These are phyloP conservation scores for Priceomyces melissophilus DNA, from an alignment of 805 yeast species.

Conservation along the genomic window DNA sequence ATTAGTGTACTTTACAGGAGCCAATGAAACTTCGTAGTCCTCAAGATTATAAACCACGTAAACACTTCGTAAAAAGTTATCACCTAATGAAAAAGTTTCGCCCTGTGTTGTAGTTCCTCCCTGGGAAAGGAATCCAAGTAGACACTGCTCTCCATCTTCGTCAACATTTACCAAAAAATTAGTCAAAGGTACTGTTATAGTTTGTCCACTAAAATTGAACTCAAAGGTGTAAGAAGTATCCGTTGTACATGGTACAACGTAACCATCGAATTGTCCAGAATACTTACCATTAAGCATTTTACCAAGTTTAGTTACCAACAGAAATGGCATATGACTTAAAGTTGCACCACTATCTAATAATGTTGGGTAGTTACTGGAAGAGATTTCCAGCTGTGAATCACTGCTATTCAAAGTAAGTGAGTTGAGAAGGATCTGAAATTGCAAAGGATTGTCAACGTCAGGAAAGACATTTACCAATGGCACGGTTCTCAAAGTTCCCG, in stretches of 20 bases:
- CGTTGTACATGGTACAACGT: slow-evolving; percentile 43
- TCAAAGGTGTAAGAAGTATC: slow-evolving; percentile 24
- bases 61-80: slow-evolving; percentile 57
- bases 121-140: too few relatives aligned
- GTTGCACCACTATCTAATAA: slow-evolving; percentile 37
- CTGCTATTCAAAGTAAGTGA: slow-evolving; percentile 22
- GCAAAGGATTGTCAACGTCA: slow-evolving; percentile 41
- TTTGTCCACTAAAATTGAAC: slow-evolving; percentile 58
- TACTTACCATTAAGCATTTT: slow-evolving; percentile 40
- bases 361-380: slow-evolving; percentile 18
- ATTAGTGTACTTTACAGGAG: slow-evolving; percentile 21
- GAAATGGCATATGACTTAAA: slow-evolving; percentile 40
- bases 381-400: slow-evolving; percentile 10
- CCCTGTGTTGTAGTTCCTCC: too few relatives aligned
- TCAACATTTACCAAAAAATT: too few relatives aligned
- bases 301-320: slow-evolving; percentile 32
- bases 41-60: slow-evolving; percentile 65
- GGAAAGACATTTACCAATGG: slow-evolving; percentile 41
- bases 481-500: slow-evolving; percentile 29
- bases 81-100: slow-evolving; percentile 67
- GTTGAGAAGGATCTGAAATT: slow-evolving; percentile 48
- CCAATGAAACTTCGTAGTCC: slow-evolving; percentile 60
- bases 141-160: too few relatives aligned
- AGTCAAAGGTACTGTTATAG: slow-evolving; percentile 46
- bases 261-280: slow-evolving; percentile 40